Conservation (phyloP, 495 filamentous ascomycete species). For the Staphylotrichum tortipilum region DNA sequence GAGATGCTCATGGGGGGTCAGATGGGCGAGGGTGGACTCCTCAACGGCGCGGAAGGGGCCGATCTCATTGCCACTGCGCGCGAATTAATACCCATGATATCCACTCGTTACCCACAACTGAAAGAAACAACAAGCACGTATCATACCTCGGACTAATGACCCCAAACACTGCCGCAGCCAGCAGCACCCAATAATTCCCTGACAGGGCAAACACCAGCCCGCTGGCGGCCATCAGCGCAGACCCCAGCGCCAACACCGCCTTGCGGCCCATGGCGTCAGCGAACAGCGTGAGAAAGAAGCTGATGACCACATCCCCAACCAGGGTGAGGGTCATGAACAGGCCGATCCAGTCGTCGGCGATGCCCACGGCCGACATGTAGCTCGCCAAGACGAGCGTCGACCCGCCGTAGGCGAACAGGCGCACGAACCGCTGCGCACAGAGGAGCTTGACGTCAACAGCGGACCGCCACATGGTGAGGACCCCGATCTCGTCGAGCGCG, state of each 20-base stretch:
- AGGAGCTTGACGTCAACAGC: constrained; percentile 60
- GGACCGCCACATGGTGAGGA: constrained; percentile 40
- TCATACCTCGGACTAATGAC: constrained; percentile 59
- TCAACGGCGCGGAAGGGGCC: constrained; percentile 81
- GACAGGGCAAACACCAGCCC: constrained; percentile 60
- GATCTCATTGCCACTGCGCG: constrained; percentile 66
- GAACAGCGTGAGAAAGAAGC: constrained; percentile 63
- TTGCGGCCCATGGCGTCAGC: constrained; percentile 62
- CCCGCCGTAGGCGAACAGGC: constrained; percentile 71
- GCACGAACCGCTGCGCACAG: constrained; percentile 65
- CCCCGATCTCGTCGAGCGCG: constrained; percentile 11
- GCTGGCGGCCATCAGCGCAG: constrained; percentile 56
- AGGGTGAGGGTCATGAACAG: constrained; percentile 84
- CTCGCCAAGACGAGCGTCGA: constrained; percentile 67
- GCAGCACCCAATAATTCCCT: constrained; percentile 46
- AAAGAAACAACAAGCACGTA: too few species aligned
- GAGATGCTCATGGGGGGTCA: constrained; percentile 51
- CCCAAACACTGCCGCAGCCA: constrained; percentile 66
- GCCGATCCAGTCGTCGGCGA: constrained; percentile 65
- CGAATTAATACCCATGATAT: too few species aligned
- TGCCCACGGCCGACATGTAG: constrained; percentile 54
- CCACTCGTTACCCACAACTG: too few species aligned
- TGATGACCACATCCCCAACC: constrained; percentile 69
- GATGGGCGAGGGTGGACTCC: constrained; percentile 63
- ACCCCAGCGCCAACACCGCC: constrained; percentile 56